Percentiles rank a stretch among this genome's conserved stretches.
Conservation (phyloP, 176 grass and related monocot genomes). For the Typha latifolia region DNA sequence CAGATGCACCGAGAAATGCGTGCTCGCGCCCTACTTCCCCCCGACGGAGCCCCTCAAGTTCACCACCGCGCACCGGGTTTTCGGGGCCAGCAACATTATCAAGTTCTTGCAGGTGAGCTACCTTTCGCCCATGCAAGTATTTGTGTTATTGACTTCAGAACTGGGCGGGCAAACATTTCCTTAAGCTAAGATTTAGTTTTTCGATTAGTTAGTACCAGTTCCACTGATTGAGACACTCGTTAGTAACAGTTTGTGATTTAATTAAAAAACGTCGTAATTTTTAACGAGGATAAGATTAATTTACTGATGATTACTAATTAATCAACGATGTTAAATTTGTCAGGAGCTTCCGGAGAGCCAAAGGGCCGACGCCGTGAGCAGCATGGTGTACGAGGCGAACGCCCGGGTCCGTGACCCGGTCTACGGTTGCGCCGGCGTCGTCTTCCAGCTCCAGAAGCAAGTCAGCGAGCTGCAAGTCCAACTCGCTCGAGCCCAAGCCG, state of each 20-base stretch:
- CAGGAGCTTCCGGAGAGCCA: slow-evolving; percentile 84
- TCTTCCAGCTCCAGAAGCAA: slow-evolving; percentile 89
- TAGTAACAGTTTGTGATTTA: too few species aligned
- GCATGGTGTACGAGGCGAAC: slow-evolving; percentile 95
- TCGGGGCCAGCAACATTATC: slow-evolving; percentile 99
- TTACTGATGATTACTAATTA: too few species aligned
- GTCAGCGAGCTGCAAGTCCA: slow-evolving; percentile 73
- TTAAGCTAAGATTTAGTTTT: too few species aligned
- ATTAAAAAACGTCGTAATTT: too few species aligned
- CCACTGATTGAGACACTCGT: too few species aligned
- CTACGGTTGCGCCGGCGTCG: slow-evolving; percentile 78
- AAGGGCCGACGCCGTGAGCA: slow-evolving; percentile 81
- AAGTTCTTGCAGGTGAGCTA: slow-evolving; percentile 64
- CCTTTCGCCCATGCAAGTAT: too few species aligned
- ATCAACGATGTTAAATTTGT: background rate
- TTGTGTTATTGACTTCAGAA: too few species aligned
- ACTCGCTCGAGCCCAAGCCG: slow-evolving; percentile 71
- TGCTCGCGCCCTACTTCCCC: slow-evolving; percentile 92
- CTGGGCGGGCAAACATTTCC: too few species aligned
- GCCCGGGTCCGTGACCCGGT: slow-evolving; percentile 77
- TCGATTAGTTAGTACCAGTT: too few species aligned
- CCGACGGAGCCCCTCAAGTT: slow-evolving; percentile 82
- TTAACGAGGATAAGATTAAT: too few species aligned
- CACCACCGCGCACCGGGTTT: slow-evolving; percentile 90
- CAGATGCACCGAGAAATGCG: slow-evolving; percentile 73